Base-by-base conservation (phyloP, 352 stramenopile genomes). In the Globisporangium acanthophoron region DNA sequence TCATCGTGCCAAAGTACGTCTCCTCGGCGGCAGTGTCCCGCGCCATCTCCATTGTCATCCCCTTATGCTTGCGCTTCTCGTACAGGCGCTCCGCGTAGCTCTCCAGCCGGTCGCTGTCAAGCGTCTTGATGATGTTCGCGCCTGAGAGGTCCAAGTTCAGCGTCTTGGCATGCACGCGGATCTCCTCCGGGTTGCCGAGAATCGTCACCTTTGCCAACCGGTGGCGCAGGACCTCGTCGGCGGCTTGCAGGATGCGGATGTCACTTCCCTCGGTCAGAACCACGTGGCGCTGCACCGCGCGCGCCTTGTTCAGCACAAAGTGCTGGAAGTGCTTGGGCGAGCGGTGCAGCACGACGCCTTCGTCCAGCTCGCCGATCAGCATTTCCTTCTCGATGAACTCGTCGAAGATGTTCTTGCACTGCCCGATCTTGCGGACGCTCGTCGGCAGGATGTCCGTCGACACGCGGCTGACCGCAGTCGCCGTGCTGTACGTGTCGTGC, bases 241-340 rank as follows among this genome's bases (percentile, higher is more conserved):
- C 85, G 9, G 87, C 87, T 50, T 91, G 74, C 12, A 96, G 67
- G 31, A 96, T 70, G 12, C 87, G 78, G 15, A 88, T 78, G 56
- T 96, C 87, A 51, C 88, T 73, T 7, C 85, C 86, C 58, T 96
- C 87, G 1, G 87, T 87, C 29, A 95, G 65, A 20, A 96, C 80
- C 61, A 96, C 93, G 58, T 88, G 82, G 29, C 83, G 78, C 66
- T 91, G 70, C 3, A 87, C 76, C 0, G 66, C 60, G 11, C 80
- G 80, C 0, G 85, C 79, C 64, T 92, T 91, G 71, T 72, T 78
- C 55, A 90, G 88, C n/a, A 93, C 58, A 59, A 86, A 90, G 67
- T 95, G 81, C 62, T 92, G 76, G 63, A 94, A 94, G 52, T 93
- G 80, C 73, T 92, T 92, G 11, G 85, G 85, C 18, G 82, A 86